These are phyloP conservation scores for Phalaenopsis equestris DNA, from an alignment of 106 monocot genomes.

Conservation along the genomic window DNA sequence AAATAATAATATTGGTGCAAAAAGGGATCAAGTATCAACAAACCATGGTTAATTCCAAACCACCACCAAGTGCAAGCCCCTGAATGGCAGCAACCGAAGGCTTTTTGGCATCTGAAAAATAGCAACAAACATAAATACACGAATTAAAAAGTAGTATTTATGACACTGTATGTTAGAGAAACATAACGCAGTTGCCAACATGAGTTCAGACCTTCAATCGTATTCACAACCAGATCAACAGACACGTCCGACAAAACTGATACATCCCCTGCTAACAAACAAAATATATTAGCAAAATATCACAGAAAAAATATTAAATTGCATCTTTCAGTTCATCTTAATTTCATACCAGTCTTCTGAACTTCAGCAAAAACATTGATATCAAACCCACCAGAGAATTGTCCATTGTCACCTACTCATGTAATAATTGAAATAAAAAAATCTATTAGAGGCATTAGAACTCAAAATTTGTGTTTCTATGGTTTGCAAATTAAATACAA, in stretches of 20 bases:
- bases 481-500: too few species aligned
- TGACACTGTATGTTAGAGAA: neutral
- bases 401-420: slow-evolving; percentile 52
- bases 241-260: slow-evolving; percentile 73
- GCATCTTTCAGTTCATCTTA: neutral
- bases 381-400: slow-evolving; percentile 95
- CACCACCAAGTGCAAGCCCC: slow-evolving; percentile 94
- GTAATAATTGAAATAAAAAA: neutral
- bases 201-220: slow-evolving; percentile 63
- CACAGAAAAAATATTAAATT: neutral
- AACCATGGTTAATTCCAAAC: slow-evolving; percentile 88
- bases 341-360: slow-evolving; percentile 64
- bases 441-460: neutral
- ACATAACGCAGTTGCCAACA: neutral
- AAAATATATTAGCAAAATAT: slow-evolving; percentile 10
- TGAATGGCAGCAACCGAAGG: slow-evolving; percentile 97
- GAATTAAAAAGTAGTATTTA: neutral
- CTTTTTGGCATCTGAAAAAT: slow-evolving; percentile 69
- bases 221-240: slow-evolving; percentile 66
- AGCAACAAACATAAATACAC: neutral
- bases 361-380: slow-evolving; percentile 70
- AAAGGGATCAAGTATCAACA: slow-evolving; percentile 13
- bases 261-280: slow-evolving; percentile 46
- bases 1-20: neutral
- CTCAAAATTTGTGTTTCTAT: neutral